Percentiles rank a stretch among this genome's conserved stretches.
These are phyloP conservation scores for Dryas drummondii DNA, from an alignment of 306 rosid genomes.

Conservation along the genomic window DNA sequence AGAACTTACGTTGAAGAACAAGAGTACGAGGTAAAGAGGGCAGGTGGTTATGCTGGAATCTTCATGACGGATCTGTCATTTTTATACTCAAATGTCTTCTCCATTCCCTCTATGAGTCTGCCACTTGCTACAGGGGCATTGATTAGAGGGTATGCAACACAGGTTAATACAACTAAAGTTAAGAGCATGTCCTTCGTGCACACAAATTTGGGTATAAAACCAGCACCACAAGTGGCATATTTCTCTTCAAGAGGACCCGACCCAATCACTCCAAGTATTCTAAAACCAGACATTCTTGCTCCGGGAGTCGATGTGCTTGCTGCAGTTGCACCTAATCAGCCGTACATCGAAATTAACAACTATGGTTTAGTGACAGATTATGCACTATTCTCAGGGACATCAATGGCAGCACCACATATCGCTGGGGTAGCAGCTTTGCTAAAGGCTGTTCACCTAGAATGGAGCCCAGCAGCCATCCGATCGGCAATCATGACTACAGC, in stretches of 20 bases:
- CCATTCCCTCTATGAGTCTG: conserved; percentile 9
- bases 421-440: conserved; percentile 13
- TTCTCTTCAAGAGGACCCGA: conserved; percentile 21
- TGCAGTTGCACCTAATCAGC: background rate
- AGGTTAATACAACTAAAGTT: background rate
- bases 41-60: conserved; percentile 12
- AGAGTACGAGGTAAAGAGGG: background rate
- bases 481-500: too few species aligned
- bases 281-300: conserved; percentile 23
- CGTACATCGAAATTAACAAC: background rate
- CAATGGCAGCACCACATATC: conserved; percentile 7
- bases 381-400: conserved; percentile 5
- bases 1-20: background rate
- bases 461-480: too few species aligned
- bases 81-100: background rate
- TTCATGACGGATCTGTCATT: background rate
- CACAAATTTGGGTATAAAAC: conserved; percentile 10
- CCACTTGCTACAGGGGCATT: background rate
- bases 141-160: conserved; percentile 11
- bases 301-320: conserved; percentile 8
- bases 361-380: conserved; percentile 1
- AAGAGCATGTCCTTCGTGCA: conserved; percentile 5
- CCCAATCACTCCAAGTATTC: background rate
- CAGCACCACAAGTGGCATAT: conserved; percentile 7
- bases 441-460: conserved; percentile 8